Conservation (phyloP, 345 rosid genomes). For the Gossypium stocksii region DNA sequence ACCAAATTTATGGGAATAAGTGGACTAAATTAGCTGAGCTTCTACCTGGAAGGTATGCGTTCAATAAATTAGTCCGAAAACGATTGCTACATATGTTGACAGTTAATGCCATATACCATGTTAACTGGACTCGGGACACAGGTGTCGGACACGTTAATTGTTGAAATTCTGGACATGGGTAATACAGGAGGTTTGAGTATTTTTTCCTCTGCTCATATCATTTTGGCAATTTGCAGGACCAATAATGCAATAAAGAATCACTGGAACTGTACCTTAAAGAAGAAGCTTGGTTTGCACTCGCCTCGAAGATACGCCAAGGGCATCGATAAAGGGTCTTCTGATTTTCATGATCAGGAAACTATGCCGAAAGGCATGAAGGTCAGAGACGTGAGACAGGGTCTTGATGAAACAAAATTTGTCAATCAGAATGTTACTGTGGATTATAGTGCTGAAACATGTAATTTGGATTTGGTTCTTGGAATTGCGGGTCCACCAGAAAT, state of each 20-base stretch:
- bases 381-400: conserved; percentile 6
- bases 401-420: conserved; percentile 2
- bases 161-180: too few relatives aligned
- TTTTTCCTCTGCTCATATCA: background rate
- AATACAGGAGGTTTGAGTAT: too few relatives aligned
- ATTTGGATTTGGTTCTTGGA: conserved; percentile 13
- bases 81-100: too few relatives aligned
- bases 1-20: conserved; percentile 42
- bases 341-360: conserved; percentile 13
- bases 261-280: conserved; percentile 48
- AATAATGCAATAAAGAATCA: conserved; percentile 54
- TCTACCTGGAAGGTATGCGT: conserved; percentile 52
- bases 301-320: conserved; percentile 15
- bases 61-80: background rate
- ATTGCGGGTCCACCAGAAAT: background rate
- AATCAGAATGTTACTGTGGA: conserved; percentile 2
- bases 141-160: too few relatives aligned
- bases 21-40: conserved; percentile 49
- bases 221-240: conserved; percentile 33
- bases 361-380: conserved; percentile 14
- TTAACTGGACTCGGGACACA: too few relatives aligned
- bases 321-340: conserved; percentile 12
- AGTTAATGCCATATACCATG: too few relatives aligned
- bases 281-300: conserved; percentile 31
- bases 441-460: background rate